These are phyloP conservation scores for Botrytis deweyae DNA, from an alignment of 2,329 filamentous ascomycete genomes.

Conservation along the genomic window DNA sequence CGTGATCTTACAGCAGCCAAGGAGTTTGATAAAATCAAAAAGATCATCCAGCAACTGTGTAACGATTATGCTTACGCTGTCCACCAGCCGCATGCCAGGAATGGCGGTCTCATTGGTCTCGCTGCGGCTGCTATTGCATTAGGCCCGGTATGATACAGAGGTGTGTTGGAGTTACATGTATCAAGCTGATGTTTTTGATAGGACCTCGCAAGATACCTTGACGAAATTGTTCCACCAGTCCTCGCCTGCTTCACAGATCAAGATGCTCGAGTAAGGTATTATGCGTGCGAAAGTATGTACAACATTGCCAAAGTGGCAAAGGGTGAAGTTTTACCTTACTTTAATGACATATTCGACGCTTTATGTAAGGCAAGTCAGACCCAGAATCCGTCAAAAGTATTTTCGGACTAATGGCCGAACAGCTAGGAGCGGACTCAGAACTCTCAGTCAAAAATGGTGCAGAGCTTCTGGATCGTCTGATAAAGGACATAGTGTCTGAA, in stretches of 20 bases:
- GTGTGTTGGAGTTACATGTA: slow-evolving; percentile 2
- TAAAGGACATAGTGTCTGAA: slow-evolving; percentile 95
- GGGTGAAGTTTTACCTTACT: slow-evolving; percentile 93
- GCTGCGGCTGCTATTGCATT: slow-evolving; percentile 95
- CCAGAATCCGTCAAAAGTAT: slow-evolving; percentile 2
- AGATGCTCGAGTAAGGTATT: slow-evolving; percentile 95
- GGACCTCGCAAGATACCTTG: slow-evolving; percentile 88
- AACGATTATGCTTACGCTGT: slow-evolving; percentile 98
- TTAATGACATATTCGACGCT: slow-evolving; percentile 97
- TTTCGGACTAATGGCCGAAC: slow-evolving; percentile 22
- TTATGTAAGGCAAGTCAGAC: slow-evolving; percentile 74
- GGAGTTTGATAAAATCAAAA: slow-evolving; percentile 77
- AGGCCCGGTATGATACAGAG: slow-evolving; percentile 63
- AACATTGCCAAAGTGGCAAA: slow-evolving; percentile 99
- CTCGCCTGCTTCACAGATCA: slow-evolving; percentile 97
- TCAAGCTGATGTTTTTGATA: slow-evolving; percentile 43
- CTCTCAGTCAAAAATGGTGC: slow-evolving; percentile 97
- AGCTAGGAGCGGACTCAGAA: slow-evolving; percentile 95
- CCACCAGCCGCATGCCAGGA: slow-evolving; percentile 92
- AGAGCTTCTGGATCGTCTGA: slow-evolving; percentile 86
- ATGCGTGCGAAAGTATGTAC: slow-evolving; percentile 99
- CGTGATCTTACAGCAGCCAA: slow-evolving; percentile 75
- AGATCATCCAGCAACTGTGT: slow-evolving; percentile 92
- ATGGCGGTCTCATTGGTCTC: slow-evolving; percentile 92
- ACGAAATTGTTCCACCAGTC: slow-evolving; percentile 93